Evolutionary conservation across 108 stramenopile genomes (phyloP).

Genomic region (Pseudonitzschia delicatissima): DNA sequence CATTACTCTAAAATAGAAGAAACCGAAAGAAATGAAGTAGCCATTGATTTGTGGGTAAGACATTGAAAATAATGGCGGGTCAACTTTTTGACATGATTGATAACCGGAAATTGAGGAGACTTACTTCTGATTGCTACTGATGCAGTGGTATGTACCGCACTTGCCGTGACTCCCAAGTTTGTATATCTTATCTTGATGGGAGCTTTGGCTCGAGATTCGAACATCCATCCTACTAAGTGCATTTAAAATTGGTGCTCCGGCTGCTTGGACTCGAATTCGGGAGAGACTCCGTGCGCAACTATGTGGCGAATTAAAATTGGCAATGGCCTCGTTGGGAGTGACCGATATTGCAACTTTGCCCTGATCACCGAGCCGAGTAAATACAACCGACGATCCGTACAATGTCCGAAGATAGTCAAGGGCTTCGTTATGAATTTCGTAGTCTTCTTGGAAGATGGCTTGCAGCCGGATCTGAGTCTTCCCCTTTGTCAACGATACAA

Average conservation of each 20-base stretch:
- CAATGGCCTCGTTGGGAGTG: not conserved
- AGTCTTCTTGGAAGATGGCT: conserved; percentile 9
- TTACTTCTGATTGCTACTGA: conserved; percentile 20
- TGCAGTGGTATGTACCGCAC: conserved; percentile 18
- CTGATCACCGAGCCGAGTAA: conserved; percentile 1
- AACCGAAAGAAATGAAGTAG: not conserved
- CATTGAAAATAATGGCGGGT: not conserved
- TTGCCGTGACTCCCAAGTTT: not conserved
- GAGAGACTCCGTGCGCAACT: conserved; percentile 3
- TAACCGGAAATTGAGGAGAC: not conserved
- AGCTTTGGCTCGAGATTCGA: not conserved
- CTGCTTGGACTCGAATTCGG: conserved; percentile 14
- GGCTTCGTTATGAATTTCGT: conserved; percentile 9
- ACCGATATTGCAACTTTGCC: not conserved
- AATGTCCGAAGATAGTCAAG: conserved; percentile 5
- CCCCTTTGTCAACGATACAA: not conserved
- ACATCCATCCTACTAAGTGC: not conserved
- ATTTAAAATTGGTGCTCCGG: conserved; percentile 17
- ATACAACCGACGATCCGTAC: not conserved
- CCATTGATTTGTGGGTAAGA: not conserved
- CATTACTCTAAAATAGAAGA: conserved; percentile 4
- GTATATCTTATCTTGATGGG: not conserved
- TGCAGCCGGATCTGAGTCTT: not conserved
- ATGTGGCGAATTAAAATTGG: not conserved
- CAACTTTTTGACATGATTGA: not conserved